Percentiles rank a stretch among this genome's conserved stretches.
phyloP scores from a whole-genome alignment of 2,329 filamentous ascomycete genomes.

The Colletotrichum ledebouriae region DNA sequence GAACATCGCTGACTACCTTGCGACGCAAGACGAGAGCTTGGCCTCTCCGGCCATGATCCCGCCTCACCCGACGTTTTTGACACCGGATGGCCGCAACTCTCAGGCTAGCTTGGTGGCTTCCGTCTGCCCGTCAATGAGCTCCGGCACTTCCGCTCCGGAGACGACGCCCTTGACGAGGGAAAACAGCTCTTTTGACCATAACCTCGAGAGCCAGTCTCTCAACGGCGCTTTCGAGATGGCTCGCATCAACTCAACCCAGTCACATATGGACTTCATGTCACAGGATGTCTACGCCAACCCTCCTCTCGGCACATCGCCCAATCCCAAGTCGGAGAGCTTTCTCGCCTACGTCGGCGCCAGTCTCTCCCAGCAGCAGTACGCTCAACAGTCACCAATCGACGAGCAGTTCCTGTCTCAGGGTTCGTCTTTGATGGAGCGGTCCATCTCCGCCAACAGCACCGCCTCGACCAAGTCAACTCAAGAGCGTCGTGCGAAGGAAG shows the following conservation, averaged over 20 bases:
- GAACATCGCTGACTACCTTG: slow-evolving; percentile 56
- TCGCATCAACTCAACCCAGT: slow-evolving; percentile 55
- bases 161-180: slow-evolving; percentile 58
- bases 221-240: slow-evolving; percentile 53
- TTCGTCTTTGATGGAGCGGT: slow-evolving; percentile 61
- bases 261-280: slow-evolving; percentile 47
- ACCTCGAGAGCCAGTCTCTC: slow-evolving; percentile 46
- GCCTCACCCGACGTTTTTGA: slow-evolving; percentile 43
- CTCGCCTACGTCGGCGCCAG: slow-evolving; percentile 55
- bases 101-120: slow-evolving; percentile 50
- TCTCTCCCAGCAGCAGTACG: slow-evolving; percentile 50
- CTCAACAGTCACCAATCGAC: slow-evolving; percentile 47
- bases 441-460: slow-evolving; percentile 60
- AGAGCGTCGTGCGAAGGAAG: slow-evolving; percentile 62
- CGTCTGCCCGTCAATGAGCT: slow-evolving; percentile 59
- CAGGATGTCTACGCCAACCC: slow-evolving; percentile 45
- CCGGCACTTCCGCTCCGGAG: slow-evolving; percentile 55
- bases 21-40: slow-evolving; percentile 47
- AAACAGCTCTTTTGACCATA: slow-evolving; percentile 56
- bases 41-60: slow-evolving; percentile 47
- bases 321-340: slow-evolving; percentile 49
- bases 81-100: slow-evolving; percentile 42
- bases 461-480: slow-evolving; percentile 60
- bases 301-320: slow-evolving; percentile 45
- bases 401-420: slow-evolving; percentile 46